These are phyloP conservation scores for Benincasa hispida DNA, from an alignment of 306 rosid species.

Conservation along the genomic window DNA sequence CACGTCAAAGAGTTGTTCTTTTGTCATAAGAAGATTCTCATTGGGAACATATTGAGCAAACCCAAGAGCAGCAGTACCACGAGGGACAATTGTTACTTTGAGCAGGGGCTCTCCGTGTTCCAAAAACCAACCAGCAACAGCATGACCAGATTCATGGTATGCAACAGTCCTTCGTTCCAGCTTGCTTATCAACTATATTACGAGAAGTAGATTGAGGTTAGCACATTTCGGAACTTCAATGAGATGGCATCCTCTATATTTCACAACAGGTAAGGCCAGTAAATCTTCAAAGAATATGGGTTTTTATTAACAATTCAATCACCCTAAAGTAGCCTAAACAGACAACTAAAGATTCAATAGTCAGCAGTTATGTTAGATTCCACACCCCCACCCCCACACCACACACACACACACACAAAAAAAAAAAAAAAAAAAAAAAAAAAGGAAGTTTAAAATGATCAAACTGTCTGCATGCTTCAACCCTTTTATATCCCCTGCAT, in stretches of 20 bases:
- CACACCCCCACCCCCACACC: too few relatives aligned
- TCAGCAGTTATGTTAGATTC: not conserved
- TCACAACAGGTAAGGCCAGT: not conserved
- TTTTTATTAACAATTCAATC: not conserved
- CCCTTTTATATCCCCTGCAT: not conserved
- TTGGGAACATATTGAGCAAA: slow-evolving; percentile 84
- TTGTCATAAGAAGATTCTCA: slow-evolving; percentile 84
- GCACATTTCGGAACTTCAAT: not conserved
- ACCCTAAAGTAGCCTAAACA: not conserved
- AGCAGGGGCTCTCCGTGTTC: slow-evolving; percentile 72
- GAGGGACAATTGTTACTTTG: slow-evolving; percentile 88
- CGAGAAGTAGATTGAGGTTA: not conserved
- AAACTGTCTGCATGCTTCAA: not conserved
- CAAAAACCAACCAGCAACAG: slow-evolving; percentile 86
- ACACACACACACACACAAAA: too few relatives aligned
- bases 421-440: too few relatives aligned
- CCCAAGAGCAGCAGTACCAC: slow-evolving; percentile 94
- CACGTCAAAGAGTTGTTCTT: slow-evolving; percentile 88
- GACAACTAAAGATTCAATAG: not conserved
- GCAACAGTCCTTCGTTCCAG: slow-evolving; percentile 84
- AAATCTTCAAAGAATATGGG: not conserved
- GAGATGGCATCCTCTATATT: not conserved
- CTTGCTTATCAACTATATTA: slow-evolving; percentile 74
- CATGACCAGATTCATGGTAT: slow-evolving; percentile 94
- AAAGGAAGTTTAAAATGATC: not conserved